Evolutionary conservation across 1,284 basidiomycete genomes (phyloP).

Genomic region (Cerioporus squamosus): DNA sequence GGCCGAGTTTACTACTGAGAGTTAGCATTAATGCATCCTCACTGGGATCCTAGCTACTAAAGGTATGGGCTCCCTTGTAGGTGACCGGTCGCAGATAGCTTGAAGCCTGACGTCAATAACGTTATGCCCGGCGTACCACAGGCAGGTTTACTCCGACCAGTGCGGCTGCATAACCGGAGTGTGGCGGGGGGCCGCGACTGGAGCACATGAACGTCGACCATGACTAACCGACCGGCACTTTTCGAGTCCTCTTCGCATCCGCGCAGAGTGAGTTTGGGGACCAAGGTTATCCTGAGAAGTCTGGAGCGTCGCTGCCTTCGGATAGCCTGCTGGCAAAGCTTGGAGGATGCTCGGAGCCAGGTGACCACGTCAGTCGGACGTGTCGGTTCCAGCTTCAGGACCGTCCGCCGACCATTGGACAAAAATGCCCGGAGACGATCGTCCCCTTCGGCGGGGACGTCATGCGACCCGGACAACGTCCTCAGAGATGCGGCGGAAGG

Average conservation of each 20-base stretch:
- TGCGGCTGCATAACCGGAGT: constrained; percentile 17
- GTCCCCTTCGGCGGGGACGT: constrained; percentile 1
- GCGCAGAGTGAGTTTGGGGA: constrained; percentile 3
- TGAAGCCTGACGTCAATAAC: constrained; percentile 20
- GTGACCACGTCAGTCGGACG: constrained; percentile 15
- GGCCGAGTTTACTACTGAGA: neutral
- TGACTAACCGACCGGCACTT: constrained; percentile 11
- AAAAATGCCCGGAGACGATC: constrained; percentile 27
- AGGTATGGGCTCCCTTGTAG: constrained; percentile 3
- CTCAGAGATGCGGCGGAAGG: constrained; percentile 5
- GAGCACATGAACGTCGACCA: constrained; percentile 13
- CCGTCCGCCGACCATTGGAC: constrained; percentile 17
- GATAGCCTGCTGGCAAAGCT: neutral
- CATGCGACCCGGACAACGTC: constrained; percentile 15
- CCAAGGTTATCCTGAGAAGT: neutral
- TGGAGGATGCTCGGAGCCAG: constrained; percentile 14
- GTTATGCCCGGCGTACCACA: constrained; percentile 14
- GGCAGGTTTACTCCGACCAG: neutral
- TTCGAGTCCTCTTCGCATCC: constrained; percentile 5
- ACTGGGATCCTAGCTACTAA: constrained; percentile 7
- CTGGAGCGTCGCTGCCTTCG: too few species aligned
- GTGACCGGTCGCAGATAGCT: constrained; percentile 2
- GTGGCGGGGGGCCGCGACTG: constrained; percentile 2
- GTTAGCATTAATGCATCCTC: neutral
- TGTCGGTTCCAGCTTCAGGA: constrained; percentile 7